A percentile compares a stretch with the other conserved stretches of the same genome.
Conservation (phyloP, 1,139 yeast genomes). For the Meyerozyma sp. region DNA sequence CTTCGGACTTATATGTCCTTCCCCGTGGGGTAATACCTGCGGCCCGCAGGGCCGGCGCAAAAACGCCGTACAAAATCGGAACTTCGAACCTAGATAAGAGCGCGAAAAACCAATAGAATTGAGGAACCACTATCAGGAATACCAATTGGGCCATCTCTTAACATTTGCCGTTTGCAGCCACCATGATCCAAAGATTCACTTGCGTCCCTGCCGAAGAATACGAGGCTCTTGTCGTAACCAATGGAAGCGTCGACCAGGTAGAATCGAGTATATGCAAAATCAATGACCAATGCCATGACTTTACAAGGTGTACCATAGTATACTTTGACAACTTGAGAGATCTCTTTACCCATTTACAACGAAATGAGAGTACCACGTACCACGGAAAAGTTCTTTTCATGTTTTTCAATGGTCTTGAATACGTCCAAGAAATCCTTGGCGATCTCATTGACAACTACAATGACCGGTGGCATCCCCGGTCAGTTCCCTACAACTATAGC, state of each 20-base stretch:
- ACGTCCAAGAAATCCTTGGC: slow-evolving; percentile 26
- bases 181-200: slow-evolving; percentile 33
- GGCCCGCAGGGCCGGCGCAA: background rate
- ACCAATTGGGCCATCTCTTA: background rate
- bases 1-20: slow-evolving; percentile 1
- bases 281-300: slow-evolving; percentile 11
- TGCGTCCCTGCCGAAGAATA: slow-evolving; percentile 30
- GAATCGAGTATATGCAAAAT: slow-evolving; percentile 22
- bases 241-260: slow-evolving; percentile 30
- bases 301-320: slow-evolving; percentile 17
- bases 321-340: slow-evolving; percentile 24
- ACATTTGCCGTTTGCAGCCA: slow-evolving; percentile 2
- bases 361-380: slow-evolving; percentile 9
- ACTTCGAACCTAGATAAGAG: background rate
- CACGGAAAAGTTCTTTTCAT: slow-evolving; percentile 32
- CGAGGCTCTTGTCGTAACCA: slow-evolving; percentile 31
- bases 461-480: background rate
- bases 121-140: background rate
- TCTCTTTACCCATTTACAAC: slow-evolving; percentile 14
- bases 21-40: background rate
- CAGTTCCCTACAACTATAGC: background rate
- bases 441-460: slow-evolving; percentile 23
- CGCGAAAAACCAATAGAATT: slow-evolving; percentile 1
- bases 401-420: slow-evolving; percentile 35
- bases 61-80: background rate